Evolutionary conservation across 2,329 filamentous ascomycete genomes (phyloP), one percentile per base, ranked within the genome.

Genomic region (Grosmannia huntii): DNA sequence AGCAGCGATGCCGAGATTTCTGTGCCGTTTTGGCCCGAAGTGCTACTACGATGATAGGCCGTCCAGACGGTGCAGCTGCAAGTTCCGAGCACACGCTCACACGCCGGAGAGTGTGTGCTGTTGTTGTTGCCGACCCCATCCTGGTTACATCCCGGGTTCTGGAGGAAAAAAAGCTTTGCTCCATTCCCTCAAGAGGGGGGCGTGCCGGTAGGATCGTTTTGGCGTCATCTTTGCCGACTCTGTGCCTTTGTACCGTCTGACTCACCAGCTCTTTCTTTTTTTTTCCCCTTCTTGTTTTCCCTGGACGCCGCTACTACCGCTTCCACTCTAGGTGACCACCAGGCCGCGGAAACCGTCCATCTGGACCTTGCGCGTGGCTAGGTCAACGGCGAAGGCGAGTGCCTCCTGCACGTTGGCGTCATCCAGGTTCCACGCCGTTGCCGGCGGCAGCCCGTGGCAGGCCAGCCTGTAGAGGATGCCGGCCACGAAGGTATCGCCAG

Each of bases 401-500:
- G 76, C 80, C 59, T 70, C 67, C 55, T 69, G 63, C 53, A 76
- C 65, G 63, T 71, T 68, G 80, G 80, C 84, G 62, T 77, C 71
- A 41, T 41, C 46, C 16, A 14, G 10, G 31, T n/a, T 12, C 4
- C 19, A 25, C 2, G 49, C 12, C 23, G 56, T 36, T 41, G 44
- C 31, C 11, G 46, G n/a, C 44, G 4, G 21, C 48, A 23, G 21
- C 48, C 48, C 11, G 48, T 76, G 76, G 66, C 74, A 79, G 59
- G 78, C 70, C 61, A 87, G 68, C 41, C 74, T 77, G 69, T 84
- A 88, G 54, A 90, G 71, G 69, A 87, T 82, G 60, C 85, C 86
- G 38, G 86, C 86, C 62, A 86, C 81, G 65, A 90, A 90, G 0
- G 86, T 89, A 66, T 90, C 87, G 63, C 87, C 87, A 50, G 86